Conservation (phyloP, 257 asterid species). For the Solanum chiquidenum region DNA sequence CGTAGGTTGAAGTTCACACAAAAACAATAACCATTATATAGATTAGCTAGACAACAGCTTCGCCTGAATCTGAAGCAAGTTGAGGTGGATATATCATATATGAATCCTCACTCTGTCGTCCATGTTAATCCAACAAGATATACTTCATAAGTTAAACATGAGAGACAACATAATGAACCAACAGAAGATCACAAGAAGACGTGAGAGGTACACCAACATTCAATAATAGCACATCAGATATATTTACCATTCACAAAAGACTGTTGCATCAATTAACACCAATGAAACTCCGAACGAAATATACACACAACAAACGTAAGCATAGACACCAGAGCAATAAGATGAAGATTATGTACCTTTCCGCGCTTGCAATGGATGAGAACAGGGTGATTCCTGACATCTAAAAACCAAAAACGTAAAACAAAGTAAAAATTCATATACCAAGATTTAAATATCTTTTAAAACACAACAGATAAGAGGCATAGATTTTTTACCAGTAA, state of each 20-base stretch:
- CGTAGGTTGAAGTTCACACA: not conserved
- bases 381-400: slow-evolving; percentile 39
- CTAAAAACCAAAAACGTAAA: slow-evolving; percentile 7
- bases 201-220: not conserved
- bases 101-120: not conserved
- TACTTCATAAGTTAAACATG: not conserved
- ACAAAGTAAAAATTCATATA: not conserved
- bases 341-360: slow-evolving; percentile 15
- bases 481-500: slow-evolving; percentile 16
- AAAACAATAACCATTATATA: not conserved
- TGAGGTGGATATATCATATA: not conserved
- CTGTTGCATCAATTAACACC: not conserved
- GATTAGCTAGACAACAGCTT: not conserved
- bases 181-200: not conserved
- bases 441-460: not conserved
- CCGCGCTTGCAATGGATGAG: slow-evolving; percentile 43
- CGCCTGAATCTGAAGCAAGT: not conserved
- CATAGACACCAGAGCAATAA: not conserved
- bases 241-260: not conserved
- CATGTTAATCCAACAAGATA: not conserved
- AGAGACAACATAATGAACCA: not conserved
- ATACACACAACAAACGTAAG: not conserved
- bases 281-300: not conserved
- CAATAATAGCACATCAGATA: not conserved
- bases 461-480: not conserved